A percentile compares a stretch with the other conserved stretches of the same genome.
Evolutionary conservation across 768 basidiomycete genomes (phyloP).

Genomic region (Postia placenta): DNA sequence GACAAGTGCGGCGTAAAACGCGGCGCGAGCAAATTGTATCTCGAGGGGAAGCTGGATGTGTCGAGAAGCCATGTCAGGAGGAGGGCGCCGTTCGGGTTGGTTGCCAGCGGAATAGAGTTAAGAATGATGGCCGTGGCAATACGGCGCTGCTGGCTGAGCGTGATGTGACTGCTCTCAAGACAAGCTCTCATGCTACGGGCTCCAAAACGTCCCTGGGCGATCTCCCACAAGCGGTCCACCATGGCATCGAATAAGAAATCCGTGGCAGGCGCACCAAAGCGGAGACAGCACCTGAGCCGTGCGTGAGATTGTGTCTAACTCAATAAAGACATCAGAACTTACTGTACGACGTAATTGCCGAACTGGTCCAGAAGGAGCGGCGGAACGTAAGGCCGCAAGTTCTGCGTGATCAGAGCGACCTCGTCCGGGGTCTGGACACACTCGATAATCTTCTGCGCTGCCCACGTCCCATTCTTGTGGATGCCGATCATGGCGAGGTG

Average conservation of each 20-base stretch:
- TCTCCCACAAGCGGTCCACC: constrained; percentile 97
- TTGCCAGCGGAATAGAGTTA: constrained; percentile 96
- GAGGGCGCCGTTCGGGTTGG: constrained; percentile 95
- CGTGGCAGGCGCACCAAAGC: constrained; percentile 83
- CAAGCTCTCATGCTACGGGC: constrained; percentile 98
- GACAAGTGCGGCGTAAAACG: constrained; percentile 96
- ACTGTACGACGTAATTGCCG: constrained; percentile 92
- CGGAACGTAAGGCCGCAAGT: constrained; percentile 86
- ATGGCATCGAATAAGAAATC: constrained; percentile 98
- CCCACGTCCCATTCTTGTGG: constrained; percentile 99
- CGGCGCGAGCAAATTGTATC: constrained; percentile 90
- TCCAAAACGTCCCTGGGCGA: constrained; percentile 96
- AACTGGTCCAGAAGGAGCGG: constrained; percentile 92
- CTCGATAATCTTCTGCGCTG: constrained; percentile 98
- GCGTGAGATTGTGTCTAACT: not conserved
- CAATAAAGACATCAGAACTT: constrained; percentile 25
- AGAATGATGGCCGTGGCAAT: constrained; percentile 91
- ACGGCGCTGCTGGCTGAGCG: constrained; percentile 86
- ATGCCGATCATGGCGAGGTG: constrained; percentile 97
- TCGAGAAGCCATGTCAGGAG: constrained; percentile 96
- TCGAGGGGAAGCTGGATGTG: constrained; percentile 89
- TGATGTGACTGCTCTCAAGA: constrained; percentile 86
- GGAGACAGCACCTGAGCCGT: constrained; percentile 73
- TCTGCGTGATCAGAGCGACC: constrained; percentile 74
- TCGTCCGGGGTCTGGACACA: constrained; percentile 88